These are phyloP conservation scores for Psilocybe cubensis DNA, from an alignment of 768 basidiomycete genomes.

Conservation along the genomic window DNA sequence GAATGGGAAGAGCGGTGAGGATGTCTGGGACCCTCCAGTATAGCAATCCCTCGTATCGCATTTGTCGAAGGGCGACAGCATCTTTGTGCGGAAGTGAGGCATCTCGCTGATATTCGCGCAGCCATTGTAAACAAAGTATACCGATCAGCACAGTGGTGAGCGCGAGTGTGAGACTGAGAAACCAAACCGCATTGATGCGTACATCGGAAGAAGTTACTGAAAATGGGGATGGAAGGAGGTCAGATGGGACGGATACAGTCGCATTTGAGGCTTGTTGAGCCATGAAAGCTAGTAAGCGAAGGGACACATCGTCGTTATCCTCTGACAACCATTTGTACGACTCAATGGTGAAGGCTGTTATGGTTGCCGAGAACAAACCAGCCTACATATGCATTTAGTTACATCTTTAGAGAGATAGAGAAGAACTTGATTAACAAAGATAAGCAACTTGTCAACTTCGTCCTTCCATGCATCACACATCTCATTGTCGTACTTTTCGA, in stretches of 20 bases:
- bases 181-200: constrained; percentile 29
- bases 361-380: constrained; percentile 30
- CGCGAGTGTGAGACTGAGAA: constrained; percentile 28
- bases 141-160: constrained; percentile 29
- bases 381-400: constrained; percentile 13
- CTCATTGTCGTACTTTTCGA: constrained; percentile 30
- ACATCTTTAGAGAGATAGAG: neutral
- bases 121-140: constrained; percentile 31
- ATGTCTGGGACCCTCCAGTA: constrained; percentile 30
- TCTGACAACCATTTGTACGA: constrained; percentile 31
- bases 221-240: constrained; percentile 14
- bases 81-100: constrained; percentile 28
- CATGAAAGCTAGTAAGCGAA: constrained; percentile 20
- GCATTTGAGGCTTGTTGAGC: constrained; percentile 15
- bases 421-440: constrained; percentile 25
- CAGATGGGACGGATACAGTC: neutral
- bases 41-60: constrained; percentile 29
- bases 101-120: constrained; percentile 29
- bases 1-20: constrained; percentile 25
- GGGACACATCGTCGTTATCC: constrained; percentile 20
- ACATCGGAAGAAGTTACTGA: constrained; percentile 21
- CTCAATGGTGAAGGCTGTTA: constrained; percentile 28
- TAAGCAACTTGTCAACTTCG: constrained; percentile 33
- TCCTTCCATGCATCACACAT: constrained; percentile 34
- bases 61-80: constrained; percentile 28